A percentile compares a stretch with the other conserved stretches of the same genome.
Conservation (phyloP, 495 filamentous ascomycete species). For the Hypoxylon lienhwacheense region DNA sequence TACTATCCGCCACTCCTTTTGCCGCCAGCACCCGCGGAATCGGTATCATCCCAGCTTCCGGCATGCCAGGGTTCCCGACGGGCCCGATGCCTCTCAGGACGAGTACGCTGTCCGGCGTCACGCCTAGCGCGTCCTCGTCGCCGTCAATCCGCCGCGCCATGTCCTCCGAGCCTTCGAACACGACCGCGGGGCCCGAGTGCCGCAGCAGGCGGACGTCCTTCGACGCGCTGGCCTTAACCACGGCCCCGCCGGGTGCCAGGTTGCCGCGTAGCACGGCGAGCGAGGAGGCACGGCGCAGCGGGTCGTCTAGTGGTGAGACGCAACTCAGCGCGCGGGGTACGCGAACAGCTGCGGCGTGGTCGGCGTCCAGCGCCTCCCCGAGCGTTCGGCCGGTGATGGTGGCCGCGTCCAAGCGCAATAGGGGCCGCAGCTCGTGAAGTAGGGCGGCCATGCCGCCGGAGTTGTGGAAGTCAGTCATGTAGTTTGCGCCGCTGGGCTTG, state of each 20-base stretch:
- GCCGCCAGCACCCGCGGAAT: slow-evolving; percentile 64
- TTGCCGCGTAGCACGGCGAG: slow-evolving; percentile 60
- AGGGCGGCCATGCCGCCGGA: slow-evolving; percentile 66
- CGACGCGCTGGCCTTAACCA: slow-evolving; percentile 66
- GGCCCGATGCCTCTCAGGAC: slow-evolving; percentile 65
- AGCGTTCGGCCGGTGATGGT: slow-evolving; percentile 63
- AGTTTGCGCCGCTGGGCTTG: slow-evolving; percentile 68
- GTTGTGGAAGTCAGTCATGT: slow-evolving; percentile 73
- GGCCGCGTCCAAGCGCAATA: slow-evolving; percentile 58
- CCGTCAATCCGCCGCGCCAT: slow-evolving; percentile 61
- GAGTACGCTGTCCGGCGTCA: slow-evolving; percentile 57
- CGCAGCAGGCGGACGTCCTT: slow-evolving; percentile 54
- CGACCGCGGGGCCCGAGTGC: slow-evolving; percentile 59
- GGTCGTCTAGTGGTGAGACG: slow-evolving; percentile 55
- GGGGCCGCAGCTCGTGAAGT: slow-evolving; percentile 56
- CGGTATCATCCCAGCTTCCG: slow-evolving; percentile 66
- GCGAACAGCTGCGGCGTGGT: slow-evolving; percentile 47
- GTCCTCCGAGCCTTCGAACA: slow-evolving; percentile 61
- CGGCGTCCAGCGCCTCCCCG: slow-evolving; percentile 55
- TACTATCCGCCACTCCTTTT: slow-evolving; percentile 63
- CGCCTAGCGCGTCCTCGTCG: slow-evolving; percentile 53
- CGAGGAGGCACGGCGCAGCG: slow-evolving; percentile 58
- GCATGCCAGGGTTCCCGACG: slow-evolving; percentile 69
- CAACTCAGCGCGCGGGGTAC: slow-evolving; percentile 44
- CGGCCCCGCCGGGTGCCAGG: slow-evolving; percentile 55